phyloP scores from a whole-genome alignment of 805 yeast species.

The Zygosaccharomyces pseudorouxii region DNA sequence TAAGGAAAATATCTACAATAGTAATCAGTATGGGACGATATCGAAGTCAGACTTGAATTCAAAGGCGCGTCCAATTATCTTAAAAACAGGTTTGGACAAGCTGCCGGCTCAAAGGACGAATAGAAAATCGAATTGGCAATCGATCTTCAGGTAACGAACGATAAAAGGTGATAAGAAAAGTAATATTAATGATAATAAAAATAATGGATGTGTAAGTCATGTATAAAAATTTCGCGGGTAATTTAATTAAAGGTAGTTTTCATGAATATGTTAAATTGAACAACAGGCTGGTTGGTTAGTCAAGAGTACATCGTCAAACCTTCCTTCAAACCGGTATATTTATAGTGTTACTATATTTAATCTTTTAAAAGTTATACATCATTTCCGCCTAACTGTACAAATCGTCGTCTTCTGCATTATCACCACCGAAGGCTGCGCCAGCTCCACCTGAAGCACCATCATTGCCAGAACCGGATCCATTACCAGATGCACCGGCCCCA shows the following conservation, averaged over 20 bases:
- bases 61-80: slow-evolving; percentile 19
- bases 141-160: slow-evolving; percentile 16
- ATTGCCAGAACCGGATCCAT: slow-evolving; percentile 36
- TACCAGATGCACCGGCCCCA: slow-evolving; percentile 41
- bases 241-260: not conserved
- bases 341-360: not conserved
- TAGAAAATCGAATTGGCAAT: slow-evolving; percentile 21
- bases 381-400: slow-evolving; percentile 44
- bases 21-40: not conserved
- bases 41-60: slow-evolving; percentile 6
- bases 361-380: slow-evolving; percentile 6
- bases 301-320: not conserved
- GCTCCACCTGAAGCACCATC: slow-evolving; percentile 28
- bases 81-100: slow-evolving; percentile 15
- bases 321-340: not conserved
- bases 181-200: not conserved
- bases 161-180: too few relatives aligned
- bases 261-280: not conserved
- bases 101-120: slow-evolving; percentile 10
- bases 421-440: slow-evolving; percentile 43
- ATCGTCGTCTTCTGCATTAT: slow-evolving; percentile 56
- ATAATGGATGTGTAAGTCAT: not conserved
- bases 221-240: not conserved
- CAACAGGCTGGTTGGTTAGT: not conserved
- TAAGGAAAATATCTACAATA: slow-evolving; percentile 9